A percentile compares a stretch with the other conserved stretches of the same genome.
phyloP scores from a whole-genome alignment of 2,329 filamentous ascomycete species.

The Fusarium oligoseptatum region DNA sequence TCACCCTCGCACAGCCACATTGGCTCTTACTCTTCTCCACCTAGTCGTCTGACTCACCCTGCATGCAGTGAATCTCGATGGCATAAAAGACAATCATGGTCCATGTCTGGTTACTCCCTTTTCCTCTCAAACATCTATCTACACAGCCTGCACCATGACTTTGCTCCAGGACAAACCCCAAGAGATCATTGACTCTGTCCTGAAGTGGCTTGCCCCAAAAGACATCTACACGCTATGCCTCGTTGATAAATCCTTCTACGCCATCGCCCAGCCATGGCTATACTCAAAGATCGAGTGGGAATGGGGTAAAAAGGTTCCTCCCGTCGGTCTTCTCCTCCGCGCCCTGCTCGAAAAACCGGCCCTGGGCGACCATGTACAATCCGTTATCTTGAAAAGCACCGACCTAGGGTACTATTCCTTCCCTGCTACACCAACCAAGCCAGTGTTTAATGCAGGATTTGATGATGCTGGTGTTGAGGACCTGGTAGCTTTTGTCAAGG shows the following conservation, averaged over 20 bases:
- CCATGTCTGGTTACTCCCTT: not conserved
- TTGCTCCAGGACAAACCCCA: not conserved
- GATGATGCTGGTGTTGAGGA: not conserved
- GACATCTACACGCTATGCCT: not conserved
- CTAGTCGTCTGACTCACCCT: not conserved
- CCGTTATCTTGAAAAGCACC: not conserved
- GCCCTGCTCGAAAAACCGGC: not conserved
- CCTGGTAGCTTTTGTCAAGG: conserved; percentile 2
- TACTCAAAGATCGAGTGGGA: not conserved
- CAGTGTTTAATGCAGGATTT: not conserved
- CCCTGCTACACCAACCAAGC: not conserved
- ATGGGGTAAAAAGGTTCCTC: not conserved
- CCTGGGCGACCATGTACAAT: not conserved
- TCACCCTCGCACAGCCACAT: not conserved
- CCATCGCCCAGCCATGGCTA: not conserved
- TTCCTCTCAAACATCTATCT: not conserved
- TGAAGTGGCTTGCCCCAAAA: not conserved
- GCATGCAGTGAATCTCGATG: not conserved
- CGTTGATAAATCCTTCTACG: not conserved
- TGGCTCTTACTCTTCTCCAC: not conserved
- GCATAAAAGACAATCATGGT: not conserved
- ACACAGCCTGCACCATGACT: not conserved
- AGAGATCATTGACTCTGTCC: not conserved
- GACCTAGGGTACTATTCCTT: not conserved
- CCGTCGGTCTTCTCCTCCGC: not conserved